Conservation (phyloP, 768 basidiomycete species). For the Tulasnella sp. region DNA sequence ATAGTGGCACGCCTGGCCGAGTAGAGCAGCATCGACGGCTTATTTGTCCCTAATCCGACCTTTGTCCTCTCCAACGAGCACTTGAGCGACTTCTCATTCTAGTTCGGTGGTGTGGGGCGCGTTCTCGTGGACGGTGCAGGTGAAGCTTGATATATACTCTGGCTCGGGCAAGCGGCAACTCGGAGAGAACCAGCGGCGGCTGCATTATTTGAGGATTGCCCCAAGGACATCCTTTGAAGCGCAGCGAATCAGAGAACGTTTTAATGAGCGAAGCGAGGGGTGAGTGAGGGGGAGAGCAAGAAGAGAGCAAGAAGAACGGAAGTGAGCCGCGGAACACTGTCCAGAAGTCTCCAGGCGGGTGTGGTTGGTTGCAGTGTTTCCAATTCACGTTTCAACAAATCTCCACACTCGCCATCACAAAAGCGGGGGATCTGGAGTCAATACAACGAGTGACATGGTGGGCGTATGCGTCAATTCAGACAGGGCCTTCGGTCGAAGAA, state of each 20-base stretch:
- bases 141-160: slow-evolving; percentile 25
- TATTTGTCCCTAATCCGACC: slow-evolving; percentile 30
- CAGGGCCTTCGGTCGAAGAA: no score
- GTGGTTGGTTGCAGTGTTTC: no score
- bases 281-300: background rate
- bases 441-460: no score
- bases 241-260: background rate
- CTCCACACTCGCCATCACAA: no score
- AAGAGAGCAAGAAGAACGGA: background rate
- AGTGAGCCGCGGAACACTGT: background rate
- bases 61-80: slow-evolving; percentile 18
- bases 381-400: no score
- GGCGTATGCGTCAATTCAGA: no score
- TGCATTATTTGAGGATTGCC: background rate
- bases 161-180: slow-evolving; percentile 25
- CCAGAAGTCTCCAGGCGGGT: no score
- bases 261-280: background rate
- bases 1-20: no score
- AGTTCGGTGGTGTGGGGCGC: background rate
- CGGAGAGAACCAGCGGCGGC: slow-evolving; percentile 27
- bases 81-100: background rate
- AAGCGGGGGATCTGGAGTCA: no score
- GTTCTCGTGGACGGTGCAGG: no score
- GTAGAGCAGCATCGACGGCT: slow-evolving; percentile 30
- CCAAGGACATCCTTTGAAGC: background rate